Base-by-base conservation (phyloP, 2,329 filamentous ascomycete species). In the Penicillium corylophilum region DNA sequence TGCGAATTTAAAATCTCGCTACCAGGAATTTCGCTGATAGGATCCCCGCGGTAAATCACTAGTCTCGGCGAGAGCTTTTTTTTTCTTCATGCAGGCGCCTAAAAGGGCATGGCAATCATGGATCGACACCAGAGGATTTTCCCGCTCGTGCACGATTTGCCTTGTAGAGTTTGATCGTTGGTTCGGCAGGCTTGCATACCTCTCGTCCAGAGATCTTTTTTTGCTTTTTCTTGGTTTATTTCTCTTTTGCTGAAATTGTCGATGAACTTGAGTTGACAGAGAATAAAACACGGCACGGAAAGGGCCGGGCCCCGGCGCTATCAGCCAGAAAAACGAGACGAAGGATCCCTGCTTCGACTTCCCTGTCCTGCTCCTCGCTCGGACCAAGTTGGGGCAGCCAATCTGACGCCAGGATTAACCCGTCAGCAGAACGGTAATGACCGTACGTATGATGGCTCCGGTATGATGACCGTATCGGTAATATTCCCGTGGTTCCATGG, bases 241-340 rank as follows among this genome's bases (percentile, higher is more conserved):
- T 22, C 12, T 29, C 47, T 33, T 43, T 42, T 43, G 15, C 4
- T 12, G 5, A 26, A 15, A 22, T 8, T 39, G 36, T 39, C 36
- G 10, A 42, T 6, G 22, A 16, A 10, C n/a, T 20, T 20, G 33
- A 20, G 35, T 13, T 12, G 35, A 38, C 16, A 33, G 56, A 52
- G 57, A 57, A 60, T n/a, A n/a, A 57, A 52, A 62, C 10, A 57
- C 67, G 66, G 67, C 56, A 70, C 68, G 67, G 68, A 69, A 69
- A 70, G 68, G 68, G 60, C 67, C 68, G 67, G 66, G 60, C 66
- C 68, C 59, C 39, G 59, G 48, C 52, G 48, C 59, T 57, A 60
- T 59, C 53, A 40, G 33, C 45, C 46, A 55, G 46, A 48, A 54
- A 53, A 56, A 54, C 46, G 53, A 48, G 50, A 61, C 47, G 36